phyloP scores from a whole-genome alignment of 2,329 filamentous ascomycete species.

The Colletotrichum sp. region DNA sequence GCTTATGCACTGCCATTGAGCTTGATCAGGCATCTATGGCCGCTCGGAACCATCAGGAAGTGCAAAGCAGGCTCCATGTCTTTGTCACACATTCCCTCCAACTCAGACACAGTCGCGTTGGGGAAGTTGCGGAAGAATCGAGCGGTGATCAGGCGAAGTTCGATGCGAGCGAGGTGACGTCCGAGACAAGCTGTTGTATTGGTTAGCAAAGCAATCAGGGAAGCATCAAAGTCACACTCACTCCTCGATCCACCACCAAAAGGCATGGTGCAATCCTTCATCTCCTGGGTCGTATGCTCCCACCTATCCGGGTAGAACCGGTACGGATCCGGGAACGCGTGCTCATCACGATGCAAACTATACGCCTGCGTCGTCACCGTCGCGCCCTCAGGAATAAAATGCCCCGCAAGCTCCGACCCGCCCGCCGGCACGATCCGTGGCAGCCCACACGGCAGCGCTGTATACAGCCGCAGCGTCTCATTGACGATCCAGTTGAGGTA shows the following conservation, averaged over 20 bases:
- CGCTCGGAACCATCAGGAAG: slow-evolving; percentile 37
- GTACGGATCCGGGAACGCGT: slow-evolving; percentile 46
- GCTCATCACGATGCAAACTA: slow-evolving; percentile 47
- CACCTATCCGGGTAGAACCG: slow-evolving; percentile 5
- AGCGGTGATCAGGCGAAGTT: slow-evolving; percentile 56
- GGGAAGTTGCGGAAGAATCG: slow-evolving; percentile 57
- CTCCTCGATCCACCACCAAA: slow-evolving; percentile 52
- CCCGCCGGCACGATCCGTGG: slow-evolving; percentile 43
- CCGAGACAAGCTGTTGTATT: slow-evolving; percentile 50
- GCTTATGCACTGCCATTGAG: background rate
- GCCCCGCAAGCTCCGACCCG: slow-evolving; percentile 42
- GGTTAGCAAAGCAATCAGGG: background rate
- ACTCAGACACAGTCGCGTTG: slow-evolving; percentile 26
- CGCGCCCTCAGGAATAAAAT: slow-evolving; percentile 42
- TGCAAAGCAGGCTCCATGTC: slow-evolving; percentile 38
- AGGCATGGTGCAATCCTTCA: slow-evolving; percentile 55
- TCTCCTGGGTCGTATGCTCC: slow-evolving; percentile 28
- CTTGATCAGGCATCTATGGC: slow-evolving; percentile 34
- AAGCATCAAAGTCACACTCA: background rate
- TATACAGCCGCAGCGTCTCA: slow-evolving; percentile 50
- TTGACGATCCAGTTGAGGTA: slow-evolving; percentile 47
- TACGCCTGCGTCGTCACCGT: slow-evolving; percentile 49
- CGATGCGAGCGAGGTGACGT: slow-evolving; percentile 62
- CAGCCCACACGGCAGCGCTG: slow-evolving; percentile 41
- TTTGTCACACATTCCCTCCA: slow-evolving; percentile 38